Conservation (phyloP, 495 filamentous ascomycete species). For the Tirmania nivea region DNA sequence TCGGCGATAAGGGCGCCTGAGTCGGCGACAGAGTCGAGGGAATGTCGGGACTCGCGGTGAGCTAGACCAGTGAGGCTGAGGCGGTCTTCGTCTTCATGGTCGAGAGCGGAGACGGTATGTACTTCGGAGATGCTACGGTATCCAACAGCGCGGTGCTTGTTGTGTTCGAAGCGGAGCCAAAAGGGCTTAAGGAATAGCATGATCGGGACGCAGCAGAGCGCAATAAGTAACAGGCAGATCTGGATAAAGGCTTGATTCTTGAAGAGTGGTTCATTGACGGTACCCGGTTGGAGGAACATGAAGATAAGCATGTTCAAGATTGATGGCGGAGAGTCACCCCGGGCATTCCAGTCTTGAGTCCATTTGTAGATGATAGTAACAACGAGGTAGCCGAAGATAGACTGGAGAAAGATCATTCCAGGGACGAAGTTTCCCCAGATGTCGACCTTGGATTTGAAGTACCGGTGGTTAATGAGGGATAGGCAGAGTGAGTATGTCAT, state of each 20-base stretch:
- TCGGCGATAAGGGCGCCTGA: slow-evolving; percentile 82
- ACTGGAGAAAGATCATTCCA: slow-evolving; percentile 98
- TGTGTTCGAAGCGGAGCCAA: slow-evolving; percentile 80
- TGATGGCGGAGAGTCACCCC: slow-evolving; percentile 47
- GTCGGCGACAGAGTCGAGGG: slow-evolving; percentile 60
- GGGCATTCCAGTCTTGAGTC: slow-evolving; percentile 64
- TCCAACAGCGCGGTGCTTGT: slow-evolving; percentile 61
- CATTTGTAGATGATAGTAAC: slow-evolving; percentile 92
- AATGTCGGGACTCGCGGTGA: slow-evolving; percentile 36
- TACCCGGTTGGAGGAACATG: slow-evolving; percentile 88
- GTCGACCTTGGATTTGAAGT: slow-evolving; percentile 85
- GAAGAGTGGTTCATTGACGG: slow-evolving; percentile 52
- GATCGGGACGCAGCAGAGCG: slow-evolving; percentile 66
- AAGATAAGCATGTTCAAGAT: slow-evolving; percentile 98
- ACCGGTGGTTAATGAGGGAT: slow-evolving; percentile 75
- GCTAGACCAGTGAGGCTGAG: slow-evolving; percentile 18
- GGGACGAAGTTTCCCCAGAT: slow-evolving; percentile 94
- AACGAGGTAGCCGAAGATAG: slow-evolving; percentile 93
- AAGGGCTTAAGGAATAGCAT: slow-evolving; percentile 89
- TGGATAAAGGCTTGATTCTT: slow-evolving; percentile 54
- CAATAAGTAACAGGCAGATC: slow-evolving; percentile 56
- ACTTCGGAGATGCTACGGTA: slow-evolving; percentile 76
- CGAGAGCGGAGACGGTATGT: slow-evolving; percentile 62
- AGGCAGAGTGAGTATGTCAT: slow-evolving; percentile 97
- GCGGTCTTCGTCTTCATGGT: slow-evolving; percentile 51